phyloP scores from a whole-genome alignment of 352 stramenopile genomes.

The Pythium chondricola region DNA sequence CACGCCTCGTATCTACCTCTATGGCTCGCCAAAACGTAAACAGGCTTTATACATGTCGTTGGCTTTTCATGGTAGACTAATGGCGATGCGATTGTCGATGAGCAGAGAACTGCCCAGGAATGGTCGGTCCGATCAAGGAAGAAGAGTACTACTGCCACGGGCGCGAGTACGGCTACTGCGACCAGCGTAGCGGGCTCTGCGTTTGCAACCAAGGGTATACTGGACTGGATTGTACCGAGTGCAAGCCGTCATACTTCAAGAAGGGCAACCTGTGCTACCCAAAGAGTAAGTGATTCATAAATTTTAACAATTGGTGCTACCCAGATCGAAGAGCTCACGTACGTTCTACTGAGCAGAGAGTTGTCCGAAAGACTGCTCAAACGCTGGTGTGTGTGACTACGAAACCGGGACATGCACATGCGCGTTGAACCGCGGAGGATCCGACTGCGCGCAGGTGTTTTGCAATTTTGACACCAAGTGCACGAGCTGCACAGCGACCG shows the following conservation, averaged over 20 bases:
- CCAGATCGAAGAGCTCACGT: background rate
- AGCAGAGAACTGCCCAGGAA: slow-evolving; percentile 66
- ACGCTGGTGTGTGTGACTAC: slow-evolving; percentile 86
- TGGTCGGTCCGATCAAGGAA: slow-evolving; percentile 85
- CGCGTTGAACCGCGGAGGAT: slow-evolving; percentile 50
- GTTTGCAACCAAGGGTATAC: slow-evolving; percentile 93
- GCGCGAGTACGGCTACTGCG: slow-evolving; percentile 92
- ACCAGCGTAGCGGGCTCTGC: slow-evolving; percentile 89
- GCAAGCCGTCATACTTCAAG: slow-evolving; percentile 84
- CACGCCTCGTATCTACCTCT: slow-evolving; percentile 51
- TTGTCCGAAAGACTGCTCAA: slow-evolving; percentile 88
- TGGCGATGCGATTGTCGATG: background rate
- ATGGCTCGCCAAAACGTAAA: slow-evolving; percentile 31
- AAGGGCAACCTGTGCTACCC: slow-evolving; percentile 82
- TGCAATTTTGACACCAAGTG: slow-evolving; percentile 84
- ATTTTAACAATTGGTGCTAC: background rate
- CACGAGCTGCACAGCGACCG: slow-evolving; percentile 68
- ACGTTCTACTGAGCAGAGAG: slow-evolving; percentile 32
- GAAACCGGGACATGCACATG: slow-evolving; percentile 83
- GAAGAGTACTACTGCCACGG: slow-evolving; percentile 89
- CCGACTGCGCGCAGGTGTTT: slow-evolving; percentile 74
- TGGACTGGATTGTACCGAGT: slow-evolving; percentile 85
- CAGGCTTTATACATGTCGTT: background rate
- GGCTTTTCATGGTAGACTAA: background rate
- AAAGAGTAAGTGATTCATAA: slow-evolving; percentile 51